Percentiles rank a stretch among this genome's conserved stretches.
Evolutionary conservation across 2,329 filamentous ascomycete species (phyloP).

Genomic region (Aspergillus novoparasiticus): DNA sequence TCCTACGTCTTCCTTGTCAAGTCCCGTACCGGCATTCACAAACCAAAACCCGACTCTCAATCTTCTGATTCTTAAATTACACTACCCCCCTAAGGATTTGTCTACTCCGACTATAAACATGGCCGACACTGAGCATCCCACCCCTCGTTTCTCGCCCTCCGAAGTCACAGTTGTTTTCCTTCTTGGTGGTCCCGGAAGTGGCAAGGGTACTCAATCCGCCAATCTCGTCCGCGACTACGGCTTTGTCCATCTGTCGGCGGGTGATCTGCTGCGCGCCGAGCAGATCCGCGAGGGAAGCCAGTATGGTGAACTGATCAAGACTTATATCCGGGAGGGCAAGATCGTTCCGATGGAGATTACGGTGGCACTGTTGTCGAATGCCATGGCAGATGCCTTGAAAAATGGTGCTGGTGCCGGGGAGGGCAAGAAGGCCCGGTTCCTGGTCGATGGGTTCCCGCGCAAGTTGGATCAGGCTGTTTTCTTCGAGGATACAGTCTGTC

Average conservation of each 20-base stretch:
- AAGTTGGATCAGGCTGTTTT: slow-evolving; percentile 96
- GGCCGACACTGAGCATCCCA: slow-evolving; percentile 47
- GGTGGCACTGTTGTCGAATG: slow-evolving; percentile 88
- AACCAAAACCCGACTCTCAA: slow-evolving; percentile 56
- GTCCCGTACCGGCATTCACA: slow-evolving; percentile 47
- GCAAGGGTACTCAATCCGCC: slow-evolving; percentile 94
- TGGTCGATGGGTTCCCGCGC: slow-evolving; percentile 82
- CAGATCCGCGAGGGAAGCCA: slow-evolving; percentile 83
- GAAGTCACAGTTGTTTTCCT: slow-evolving; percentile 94
- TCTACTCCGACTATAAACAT: slow-evolving; percentile 15
- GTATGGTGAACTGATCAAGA: slow-evolving; percentile 89
- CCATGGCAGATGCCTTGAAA: slow-evolving; percentile 73
- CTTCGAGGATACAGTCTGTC: slow-evolving; percentile 88
- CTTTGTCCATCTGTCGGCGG: slow-evolving; percentile 91
- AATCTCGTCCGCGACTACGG: slow-evolving; percentile 84
- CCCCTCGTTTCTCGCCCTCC: slow-evolving; percentile 74
- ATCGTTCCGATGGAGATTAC: slow-evolving; percentile 99
- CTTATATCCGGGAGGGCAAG: slow-evolving; percentile 88
- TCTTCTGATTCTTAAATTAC: slow-evolving; percentile 1
- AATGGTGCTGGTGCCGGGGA: slow-evolving; percentile 42
- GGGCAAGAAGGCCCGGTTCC: slow-evolving; percentile 67
- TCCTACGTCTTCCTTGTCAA: slow-evolving; percentile 56
- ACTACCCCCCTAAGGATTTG: background rate
- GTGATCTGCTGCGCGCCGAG: slow-evolving; percentile 90
- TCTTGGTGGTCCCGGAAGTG: slow-evolving; percentile 90